phyloP scores from a whole-genome alignment of 2,329 filamentous ascomycete species.

The Pezicula carpinea region DNA sequence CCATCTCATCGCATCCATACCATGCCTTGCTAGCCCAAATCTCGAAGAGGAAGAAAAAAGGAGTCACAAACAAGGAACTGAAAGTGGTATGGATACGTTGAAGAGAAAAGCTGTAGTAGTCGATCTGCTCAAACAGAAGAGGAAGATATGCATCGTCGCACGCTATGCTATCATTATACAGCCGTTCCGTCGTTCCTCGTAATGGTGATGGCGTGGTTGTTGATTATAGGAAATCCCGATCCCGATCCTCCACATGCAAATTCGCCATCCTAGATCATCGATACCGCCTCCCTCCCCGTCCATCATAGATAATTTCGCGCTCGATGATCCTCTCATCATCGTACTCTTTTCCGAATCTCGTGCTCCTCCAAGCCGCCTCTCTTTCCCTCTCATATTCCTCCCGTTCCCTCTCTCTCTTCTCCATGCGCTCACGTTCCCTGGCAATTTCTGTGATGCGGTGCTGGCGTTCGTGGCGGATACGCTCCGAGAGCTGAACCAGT shows the following conservation, averaged over 20 bases:
- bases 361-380: conserved; percentile 14
- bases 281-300: conserved; percentile 2
- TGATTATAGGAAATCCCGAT: not conserved
- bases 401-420: conserved; percentile 42
- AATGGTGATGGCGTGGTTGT: not conserved
- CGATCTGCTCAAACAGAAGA: no score
- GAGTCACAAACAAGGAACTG: no score
- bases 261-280: not conserved
- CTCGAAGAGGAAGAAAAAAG: no score
- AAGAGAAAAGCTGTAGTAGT: no score
- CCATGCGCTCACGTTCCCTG: conserved; percentile 50
- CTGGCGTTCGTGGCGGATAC: conserved; percentile 64
- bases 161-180: not conserved
- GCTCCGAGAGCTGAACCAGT: conserved; percentile 76
- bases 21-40: no score
- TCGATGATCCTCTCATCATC: conserved; percentile 64
- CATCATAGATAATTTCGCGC: conserved; percentile 63
- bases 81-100: no score
- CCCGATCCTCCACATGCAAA: not conserved
- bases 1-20: no score
- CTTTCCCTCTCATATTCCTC: conserved; percentile 32
- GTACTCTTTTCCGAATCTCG: conserved; percentile 28
- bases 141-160: no score
- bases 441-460: conserved; percentile 48
- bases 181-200: not conserved